Conservation (phyloP, 164 flowering plant genomes). For the Magnolia officinalis region DNA sequence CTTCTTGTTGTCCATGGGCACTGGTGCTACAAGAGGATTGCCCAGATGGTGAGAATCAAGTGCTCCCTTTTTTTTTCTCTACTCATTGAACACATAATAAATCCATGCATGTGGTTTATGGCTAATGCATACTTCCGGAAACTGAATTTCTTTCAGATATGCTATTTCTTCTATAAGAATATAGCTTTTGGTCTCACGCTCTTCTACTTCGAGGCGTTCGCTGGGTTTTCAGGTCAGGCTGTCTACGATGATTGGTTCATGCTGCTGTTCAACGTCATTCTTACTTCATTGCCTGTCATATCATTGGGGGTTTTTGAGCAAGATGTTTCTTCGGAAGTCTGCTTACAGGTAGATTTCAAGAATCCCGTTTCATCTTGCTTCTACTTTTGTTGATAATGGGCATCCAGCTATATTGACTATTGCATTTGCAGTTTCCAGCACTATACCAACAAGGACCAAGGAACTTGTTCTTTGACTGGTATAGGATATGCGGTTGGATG, state of each 20-base stretch:
- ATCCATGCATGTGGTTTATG: not conserved
- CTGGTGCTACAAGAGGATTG: conserved; percentile 97
- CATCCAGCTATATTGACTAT: not conserved
- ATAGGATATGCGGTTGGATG: conserved; percentile 91
- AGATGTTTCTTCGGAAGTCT: conserved; percentile 88
- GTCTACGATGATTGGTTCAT: conserved; percentile 93
- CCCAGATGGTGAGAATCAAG: conserved; percentile 71
- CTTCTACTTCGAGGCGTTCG: conserved; percentile 96
- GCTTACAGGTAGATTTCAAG: conserved; percentile 60
- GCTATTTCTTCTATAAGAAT: conserved; percentile 98
- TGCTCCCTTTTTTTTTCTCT: not conserved
- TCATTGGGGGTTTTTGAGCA: conserved; percentile 90
- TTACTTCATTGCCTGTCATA: conserved; percentile 80
- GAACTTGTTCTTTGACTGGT: conserved; percentile 92
- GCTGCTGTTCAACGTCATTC: conserved; percentile 83
- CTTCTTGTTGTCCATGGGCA: conserved; percentile 94
- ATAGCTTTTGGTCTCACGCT: conserved; percentile 96
- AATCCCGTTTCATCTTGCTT: not conserved
- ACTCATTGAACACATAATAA: not conserved
- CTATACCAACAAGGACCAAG: conserved; percentile 90
- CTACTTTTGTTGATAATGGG: not conserved
- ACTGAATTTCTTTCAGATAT: conserved; percentile 51
- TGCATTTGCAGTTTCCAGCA: conserved; percentile 73
- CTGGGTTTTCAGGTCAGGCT: conserved; percentile 94
- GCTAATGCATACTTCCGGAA: not conserved